phyloP scores from a whole-genome alignment of 2,329 filamentous ascomycete species.

The Aspergillus luchuensis region DNA sequence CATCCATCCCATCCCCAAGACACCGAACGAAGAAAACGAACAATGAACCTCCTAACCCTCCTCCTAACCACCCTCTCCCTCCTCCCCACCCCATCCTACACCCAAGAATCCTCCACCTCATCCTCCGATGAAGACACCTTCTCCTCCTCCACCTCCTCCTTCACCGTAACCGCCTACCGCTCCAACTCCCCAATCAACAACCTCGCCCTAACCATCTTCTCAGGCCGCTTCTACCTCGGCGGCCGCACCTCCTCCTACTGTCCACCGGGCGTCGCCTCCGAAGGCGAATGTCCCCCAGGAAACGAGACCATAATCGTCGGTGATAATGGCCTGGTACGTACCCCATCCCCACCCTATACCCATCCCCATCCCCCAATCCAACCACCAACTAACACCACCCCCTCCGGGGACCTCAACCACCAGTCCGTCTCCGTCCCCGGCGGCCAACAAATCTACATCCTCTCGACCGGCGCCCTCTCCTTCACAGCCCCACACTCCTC shows the following conservation, averaged over 20 bases:
- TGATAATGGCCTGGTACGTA: constrained; percentile 36
- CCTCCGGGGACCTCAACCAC: not conserved
- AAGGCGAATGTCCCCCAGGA: constrained; percentile 43
- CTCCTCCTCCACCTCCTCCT: constrained; percentile 26
- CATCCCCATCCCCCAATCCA: not conserved
- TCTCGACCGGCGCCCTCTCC: constrained; percentile 54
- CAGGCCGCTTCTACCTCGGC: constrained; percentile 53
- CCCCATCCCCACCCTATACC: not conserved
- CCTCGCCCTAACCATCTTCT: constrained; percentile 48
- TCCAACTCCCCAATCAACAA: constrained; percentile 53
- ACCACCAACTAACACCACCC: not conserved
- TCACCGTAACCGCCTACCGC: constrained; percentile 47
- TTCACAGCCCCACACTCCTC: constrained; percentile 61
- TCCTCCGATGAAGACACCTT: not conserved
- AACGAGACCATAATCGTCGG: constrained; percentile 51
- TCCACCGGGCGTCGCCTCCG: constrained; percentile 39
- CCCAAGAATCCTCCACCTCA: not conserved
- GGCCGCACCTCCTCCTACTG: constrained; percentile 51
- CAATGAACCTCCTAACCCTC: not conserved
- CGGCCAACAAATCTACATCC: constrained; percentile 63
- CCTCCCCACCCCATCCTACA: not conserved
- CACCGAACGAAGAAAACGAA: not conserved
- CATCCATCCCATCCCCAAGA: not conserved
- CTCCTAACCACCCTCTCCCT: not conserved
- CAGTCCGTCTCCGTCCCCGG: constrained; percentile 60